Base-by-base conservation (phyloP, 108 stramenopile species). In the Nannochloropsis gaditana region DNA sequence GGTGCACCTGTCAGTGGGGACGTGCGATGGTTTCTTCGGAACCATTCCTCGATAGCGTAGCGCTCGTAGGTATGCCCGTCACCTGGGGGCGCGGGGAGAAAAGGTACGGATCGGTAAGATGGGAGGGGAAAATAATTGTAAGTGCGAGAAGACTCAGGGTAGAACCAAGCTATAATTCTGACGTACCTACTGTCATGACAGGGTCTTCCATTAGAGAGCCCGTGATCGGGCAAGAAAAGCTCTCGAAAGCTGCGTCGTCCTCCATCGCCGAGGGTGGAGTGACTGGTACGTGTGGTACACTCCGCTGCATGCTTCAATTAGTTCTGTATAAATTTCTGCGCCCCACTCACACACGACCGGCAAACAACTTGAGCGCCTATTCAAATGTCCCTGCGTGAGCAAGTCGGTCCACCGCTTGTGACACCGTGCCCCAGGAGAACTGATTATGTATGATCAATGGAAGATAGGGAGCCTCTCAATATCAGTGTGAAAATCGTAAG, bases 21-120 rank as follows among this genome's bases (percentile, higher is more conserved):
- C n/a, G 59, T 73, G 15, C 59, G 59, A 6, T 73, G 59, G 21
- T 82, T 82, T 19, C 82, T 82, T 45, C 43, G 43, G 4, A 82
- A 82, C 82, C 82, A 82, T 21, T 82, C 45, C 21, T 82, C 82
- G 45, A 82, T 82, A 15, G 82, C 82, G 9, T 82, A 43, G 43
- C 82, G 82, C 21, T 82, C 82, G 9, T 82, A 82, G 82, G 82
- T 82, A 9, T 82, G 82, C 19, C 82, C 82, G 9, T 82, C 82
- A n/a, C 59, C 59, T 73, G 6, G 3, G 4, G n/a, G 31, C 31
- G 31, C 31, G 31, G 31, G 1, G 0, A 31, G 31, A 31, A 31
- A 31, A 31, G 31, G 31, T 31, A 31, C 31, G 31, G 31, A 31
- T 31, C 31, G 31, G 31, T 31, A 1, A 31, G 31, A 31, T 31